These are phyloP conservation scores for Pseudogymnoascus sp. DNA, from an alignment of 2,329 filamentous ascomycete species.

Conservation along the genomic window DNA sequence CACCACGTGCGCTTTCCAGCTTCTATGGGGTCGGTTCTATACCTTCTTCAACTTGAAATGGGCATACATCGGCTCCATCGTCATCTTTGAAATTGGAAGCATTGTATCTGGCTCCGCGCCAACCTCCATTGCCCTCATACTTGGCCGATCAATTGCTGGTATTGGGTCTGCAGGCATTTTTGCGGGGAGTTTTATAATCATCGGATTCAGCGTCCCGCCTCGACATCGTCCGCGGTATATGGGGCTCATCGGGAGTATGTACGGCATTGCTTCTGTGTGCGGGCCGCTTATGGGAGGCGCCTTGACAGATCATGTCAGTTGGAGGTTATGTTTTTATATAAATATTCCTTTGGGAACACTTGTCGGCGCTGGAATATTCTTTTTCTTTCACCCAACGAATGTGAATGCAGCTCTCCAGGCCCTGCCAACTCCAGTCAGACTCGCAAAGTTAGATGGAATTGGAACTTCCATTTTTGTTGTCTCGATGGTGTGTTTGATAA, in stretches of 20 bases:
- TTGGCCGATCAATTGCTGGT: slow-evolving; percentile 27
- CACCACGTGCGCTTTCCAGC: slow-evolving; percentile 22
- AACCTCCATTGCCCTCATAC: slow-evolving; percentile 24
- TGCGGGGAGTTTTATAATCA: slow-evolving; percentile 24
- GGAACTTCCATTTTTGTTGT: slow-evolving; percentile 24
- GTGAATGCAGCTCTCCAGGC: slow-evolving; percentile 28
- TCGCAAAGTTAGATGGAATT: slow-evolving; percentile 37
- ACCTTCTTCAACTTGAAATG: slow-evolving; percentile 25
- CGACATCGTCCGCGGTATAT: slow-evolving; percentile 17
- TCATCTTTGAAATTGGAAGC: slow-evolving; percentile 26
- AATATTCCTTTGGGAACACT: slow-evolving; percentile 34
- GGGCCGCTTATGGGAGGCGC: slow-evolving; percentile 32
- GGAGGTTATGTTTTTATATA: slow-evolving; percentile 27
- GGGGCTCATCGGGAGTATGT: slow-evolving; percentile 19
- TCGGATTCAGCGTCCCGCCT: slow-evolving; percentile 20
- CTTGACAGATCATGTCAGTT: slow-evolving; percentile 30
- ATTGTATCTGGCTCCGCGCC: slow-evolving; percentile 24
- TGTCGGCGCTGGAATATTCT: slow-evolving; percentile 27
- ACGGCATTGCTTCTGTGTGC: slow-evolving; percentile 20
- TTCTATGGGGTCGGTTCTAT: slow-evolving; percentile 20
- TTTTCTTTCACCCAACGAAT: slow-evolving; percentile 31
- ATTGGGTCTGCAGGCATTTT: slow-evolving; percentile 24
- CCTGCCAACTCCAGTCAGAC: slow-evolving; percentile 34
- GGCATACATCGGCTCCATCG: slow-evolving; percentile 20
- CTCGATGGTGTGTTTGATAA: slow-evolving; percentile 28